A percentile compares a stretch with the other conserved stretches of the same genome.
Conservation (phyloP, 75 land plant species). For the Picea sitchensis region DNA sequence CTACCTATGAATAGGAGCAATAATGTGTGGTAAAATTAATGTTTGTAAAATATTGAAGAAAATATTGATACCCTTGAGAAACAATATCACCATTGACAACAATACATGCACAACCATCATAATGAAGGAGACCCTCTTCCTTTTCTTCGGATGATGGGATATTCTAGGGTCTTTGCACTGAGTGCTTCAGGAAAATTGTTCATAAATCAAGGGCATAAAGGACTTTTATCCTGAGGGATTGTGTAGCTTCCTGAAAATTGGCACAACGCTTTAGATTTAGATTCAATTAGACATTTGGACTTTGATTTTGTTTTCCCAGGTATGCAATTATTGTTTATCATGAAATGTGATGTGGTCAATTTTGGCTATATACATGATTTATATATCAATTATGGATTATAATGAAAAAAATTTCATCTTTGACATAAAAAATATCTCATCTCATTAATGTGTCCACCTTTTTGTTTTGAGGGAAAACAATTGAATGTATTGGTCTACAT, state of each 20-base stretch:
- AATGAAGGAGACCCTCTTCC: too few species aligned
- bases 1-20: too few species aligned
- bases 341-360: not conserved
- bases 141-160: too few species aligned
- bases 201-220: too few species aligned
- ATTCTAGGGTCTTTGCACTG: too few species aligned
- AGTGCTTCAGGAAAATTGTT: too few species aligned
- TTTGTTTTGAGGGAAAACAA: constrained; percentile 69
- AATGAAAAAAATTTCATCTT: not conserved
- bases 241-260: constrained; percentile 56
- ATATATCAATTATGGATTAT: constrained; percentile 5
- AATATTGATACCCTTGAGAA: too few species aligned
- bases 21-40: too few species aligned
- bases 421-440: not conserved
- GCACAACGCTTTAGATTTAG: constrained; percentile 50
- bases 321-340: constrained; percentile 11
- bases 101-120: too few species aligned
- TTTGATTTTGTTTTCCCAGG: constrained; percentile 94
- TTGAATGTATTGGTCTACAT: constrained; percentile 71
- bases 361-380: not conserved
- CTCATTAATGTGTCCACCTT: not conserved
- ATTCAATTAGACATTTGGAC: constrained; percentile 57
- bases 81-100: too few species aligned
- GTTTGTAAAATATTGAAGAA: too few species aligned
- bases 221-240: too few species aligned